phyloP scores from a whole-genome alignment of 2,329 filamentous ascomycete genomes.

The Tetracladium maxilliforme region DNA sequence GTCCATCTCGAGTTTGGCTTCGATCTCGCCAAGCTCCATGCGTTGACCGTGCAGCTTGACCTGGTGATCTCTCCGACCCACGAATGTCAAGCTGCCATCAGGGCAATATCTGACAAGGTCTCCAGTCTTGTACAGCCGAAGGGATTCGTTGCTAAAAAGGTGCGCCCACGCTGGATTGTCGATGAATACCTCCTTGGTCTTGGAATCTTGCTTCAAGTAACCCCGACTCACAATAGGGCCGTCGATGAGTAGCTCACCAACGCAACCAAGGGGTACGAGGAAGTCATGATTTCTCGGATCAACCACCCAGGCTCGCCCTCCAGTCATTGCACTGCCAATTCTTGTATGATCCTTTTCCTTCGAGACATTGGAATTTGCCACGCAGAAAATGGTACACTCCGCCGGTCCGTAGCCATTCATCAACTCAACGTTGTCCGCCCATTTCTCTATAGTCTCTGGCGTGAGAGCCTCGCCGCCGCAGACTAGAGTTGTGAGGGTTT shows the following conservation, averaged over 20 bases:
- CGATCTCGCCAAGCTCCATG: conserved; percentile 29
- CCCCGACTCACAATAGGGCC: conserved; percentile 61
- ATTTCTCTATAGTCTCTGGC: conserved; percentile 27
- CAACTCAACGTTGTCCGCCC: conserved; percentile 17
- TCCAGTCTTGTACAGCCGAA: conserved; percentile 43
- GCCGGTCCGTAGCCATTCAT: conserved; percentile 61
- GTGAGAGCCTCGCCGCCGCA: conserved; percentile 77
- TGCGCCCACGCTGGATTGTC: too few species aligned
- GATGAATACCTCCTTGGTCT: too few species aligned
- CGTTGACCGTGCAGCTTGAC: conserved; percentile 33
- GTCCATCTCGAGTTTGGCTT: too few species aligned
- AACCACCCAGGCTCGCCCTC: too few species aligned
- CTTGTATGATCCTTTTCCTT: too few species aligned
- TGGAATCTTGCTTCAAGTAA: conserved; percentile 73
- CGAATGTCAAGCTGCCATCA: too few species aligned
- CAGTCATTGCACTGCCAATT: conserved; percentile 53
- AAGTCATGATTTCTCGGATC: too few species aligned
- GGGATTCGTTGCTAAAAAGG: too few species aligned
- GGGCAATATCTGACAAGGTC: conserved; percentile 39
- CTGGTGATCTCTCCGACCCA: conserved; percentile 31
- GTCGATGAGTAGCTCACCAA: conserved; percentile 56
- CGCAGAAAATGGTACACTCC: conserved; percentile 72
- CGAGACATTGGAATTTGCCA: too few species aligned
- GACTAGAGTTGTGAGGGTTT: conserved; percentile 56
- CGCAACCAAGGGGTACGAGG: conserved; percentile 3